Conservation (phyloP, 1,284 basidiomycete species). For the Sanghuangporus weigelae region DNA sequence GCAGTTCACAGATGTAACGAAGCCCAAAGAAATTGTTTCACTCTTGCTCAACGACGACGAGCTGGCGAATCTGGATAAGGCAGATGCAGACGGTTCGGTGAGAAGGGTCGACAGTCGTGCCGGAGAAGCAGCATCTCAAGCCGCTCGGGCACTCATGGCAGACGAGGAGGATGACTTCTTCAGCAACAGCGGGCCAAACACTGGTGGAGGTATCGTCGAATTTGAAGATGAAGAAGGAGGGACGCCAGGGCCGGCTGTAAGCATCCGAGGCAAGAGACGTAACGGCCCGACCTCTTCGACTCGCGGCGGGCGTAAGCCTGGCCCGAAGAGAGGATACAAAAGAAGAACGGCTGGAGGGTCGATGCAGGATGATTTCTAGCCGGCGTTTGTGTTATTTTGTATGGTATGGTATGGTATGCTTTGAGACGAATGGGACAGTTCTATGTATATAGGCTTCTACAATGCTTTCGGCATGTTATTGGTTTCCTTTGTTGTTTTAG, state of each 20-base stretch:
- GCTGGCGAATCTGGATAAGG: constrained; percentile 50
- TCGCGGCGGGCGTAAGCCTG: constrained; percentile 28
- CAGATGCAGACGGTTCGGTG: constrained; percentile 31
- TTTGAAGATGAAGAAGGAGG: constrained; percentile 35
- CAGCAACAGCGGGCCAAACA: constrained; percentile 38
- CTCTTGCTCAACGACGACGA: constrained; percentile 95
- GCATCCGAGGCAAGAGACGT: constrained; percentile 32
- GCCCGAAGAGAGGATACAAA: constrained; percentile 23
- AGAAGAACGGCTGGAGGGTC: constrained; percentile 23
- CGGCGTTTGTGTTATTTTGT: constrained; percentile 2
- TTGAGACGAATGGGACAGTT: too few relatives aligned
- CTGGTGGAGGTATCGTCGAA: constrained; percentile 23
- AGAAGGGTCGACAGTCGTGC: constrained; percentile 35
- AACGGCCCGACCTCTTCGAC: constrained; percentile 27
- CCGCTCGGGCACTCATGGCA: constrained; percentile 69
- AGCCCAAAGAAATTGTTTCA: constrained; percentile 96
- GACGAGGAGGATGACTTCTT: constrained; percentile 84
- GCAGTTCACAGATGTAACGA: constrained; percentile 86
- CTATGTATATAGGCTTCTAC: not conserved
- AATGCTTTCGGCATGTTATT: constrained; percentile 8
- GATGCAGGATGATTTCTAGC: constrained; percentile 6
- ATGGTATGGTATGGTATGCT: constrained; percentile 11
- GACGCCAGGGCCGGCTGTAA: constrained; percentile 19
- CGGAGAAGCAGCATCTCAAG: constrained; percentile 29
- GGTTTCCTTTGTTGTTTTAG: not conserved